phyloP scores from a whole-genome alignment of 352 stramenopile genomes.

The Pythium dissotocum region DNA sequence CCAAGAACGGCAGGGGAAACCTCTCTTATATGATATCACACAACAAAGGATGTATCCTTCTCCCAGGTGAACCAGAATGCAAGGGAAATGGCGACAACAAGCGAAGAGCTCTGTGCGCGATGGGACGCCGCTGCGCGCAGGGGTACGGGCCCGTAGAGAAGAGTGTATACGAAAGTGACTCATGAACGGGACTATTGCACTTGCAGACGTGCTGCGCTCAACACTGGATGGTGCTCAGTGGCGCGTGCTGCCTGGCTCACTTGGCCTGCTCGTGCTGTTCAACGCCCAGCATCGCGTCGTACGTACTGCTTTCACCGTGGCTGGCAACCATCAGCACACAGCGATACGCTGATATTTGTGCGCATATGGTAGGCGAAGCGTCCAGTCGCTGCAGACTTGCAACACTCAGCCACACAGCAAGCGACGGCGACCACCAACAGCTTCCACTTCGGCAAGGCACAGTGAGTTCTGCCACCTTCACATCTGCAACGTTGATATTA shows the following conservation, averaged over 20 bases:
- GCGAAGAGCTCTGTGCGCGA: conserved; percentile 6
- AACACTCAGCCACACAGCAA: neutral
- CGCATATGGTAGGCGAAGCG: conserved; percentile 15
- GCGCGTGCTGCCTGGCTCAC: conserved; percentile 11
- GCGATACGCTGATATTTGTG: neutral
- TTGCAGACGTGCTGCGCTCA: conserved; percentile 23
- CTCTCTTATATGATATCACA: conserved; percentile 13
- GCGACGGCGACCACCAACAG: neutral
- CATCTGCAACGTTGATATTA: neutral
- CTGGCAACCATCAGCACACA: too few species aligned
- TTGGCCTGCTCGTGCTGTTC: conserved; percentile 22
- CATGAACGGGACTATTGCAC: neutral
- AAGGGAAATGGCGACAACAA: neutral
- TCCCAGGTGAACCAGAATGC: neutral
- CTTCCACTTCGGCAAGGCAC: conserved; percentile 73
- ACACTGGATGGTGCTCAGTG: conserved; percentile 1
- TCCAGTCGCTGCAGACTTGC: conserved; percentile 12
- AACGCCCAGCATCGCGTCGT: conserved; percentile 26
- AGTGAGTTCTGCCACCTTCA: conserved; percentile 28
- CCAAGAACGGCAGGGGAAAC: conserved; percentile 1
- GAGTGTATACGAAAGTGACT: neutral
- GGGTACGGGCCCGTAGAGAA: conserved; percentile 1
- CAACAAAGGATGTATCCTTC: conserved; percentile 8
- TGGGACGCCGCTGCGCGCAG: conserved; percentile 20
- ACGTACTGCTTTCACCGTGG: neutral